Evolutionary conservation across 169 alveolate species (phyloP).

Genomic region (Theileria orientalis): DNA sequence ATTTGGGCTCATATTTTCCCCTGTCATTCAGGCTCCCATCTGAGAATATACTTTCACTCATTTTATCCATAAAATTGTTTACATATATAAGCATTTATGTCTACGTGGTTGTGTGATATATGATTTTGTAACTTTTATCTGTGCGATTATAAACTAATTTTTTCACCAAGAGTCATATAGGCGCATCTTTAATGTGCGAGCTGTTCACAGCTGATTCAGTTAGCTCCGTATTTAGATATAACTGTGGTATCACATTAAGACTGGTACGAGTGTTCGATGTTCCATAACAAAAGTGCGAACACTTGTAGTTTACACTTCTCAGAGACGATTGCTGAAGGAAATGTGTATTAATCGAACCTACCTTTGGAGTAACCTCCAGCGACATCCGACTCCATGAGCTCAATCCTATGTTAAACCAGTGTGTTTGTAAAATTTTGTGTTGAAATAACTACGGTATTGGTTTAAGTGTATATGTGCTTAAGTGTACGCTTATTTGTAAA

Average conservation of each 20-base stretch:
- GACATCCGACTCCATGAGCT: slow-evolving; percentile 54
- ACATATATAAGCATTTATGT: too few relatives aligned
- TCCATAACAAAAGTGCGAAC: slow-evolving; percentile 42
- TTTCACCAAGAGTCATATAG: not conserved
- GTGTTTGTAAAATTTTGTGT: not conserved
- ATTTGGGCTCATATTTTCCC: not conserved
- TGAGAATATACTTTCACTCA: too few relatives aligned
- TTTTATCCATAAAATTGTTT: too few relatives aligned
- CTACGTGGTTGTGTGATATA: not conserved
- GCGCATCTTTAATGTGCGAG: not conserved
- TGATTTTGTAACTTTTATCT: not conserved
- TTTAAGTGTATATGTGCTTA: not conserved
- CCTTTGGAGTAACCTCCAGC: slow-evolving; percentile 63
- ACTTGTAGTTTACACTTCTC: slow-evolving; percentile 41
- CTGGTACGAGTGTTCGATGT: slow-evolving; percentile 1
- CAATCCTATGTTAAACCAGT: too few relatives aligned
- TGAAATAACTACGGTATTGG: not conserved
- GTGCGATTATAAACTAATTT: not conserved
- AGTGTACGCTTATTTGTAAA: not conserved
- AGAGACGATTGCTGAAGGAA: slow-evolving; percentile 9
- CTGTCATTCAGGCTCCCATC: not conserved
- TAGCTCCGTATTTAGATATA: too few relatives aligned
- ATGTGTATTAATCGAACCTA: not conserved
- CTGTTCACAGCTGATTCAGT: not conserved
- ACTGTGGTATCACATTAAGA: too few relatives aligned